Conservation (phyloP, 306 rosid species). For the Sicyos baderoa region DNA sequence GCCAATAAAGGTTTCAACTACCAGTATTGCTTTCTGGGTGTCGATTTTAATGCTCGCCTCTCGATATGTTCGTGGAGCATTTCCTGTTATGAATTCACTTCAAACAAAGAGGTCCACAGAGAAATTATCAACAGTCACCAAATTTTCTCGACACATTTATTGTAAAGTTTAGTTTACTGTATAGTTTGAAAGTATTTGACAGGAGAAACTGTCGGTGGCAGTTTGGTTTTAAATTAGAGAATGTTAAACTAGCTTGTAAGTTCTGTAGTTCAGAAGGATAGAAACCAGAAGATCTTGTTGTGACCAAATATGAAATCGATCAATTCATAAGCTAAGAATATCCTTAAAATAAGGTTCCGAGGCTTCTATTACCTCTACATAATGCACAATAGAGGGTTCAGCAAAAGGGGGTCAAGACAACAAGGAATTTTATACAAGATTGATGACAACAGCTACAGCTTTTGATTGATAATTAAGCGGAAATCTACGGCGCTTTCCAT, state of each 20-base stretch:
- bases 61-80: neutral
- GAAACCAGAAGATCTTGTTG: neutral
- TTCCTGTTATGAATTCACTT: neutral
- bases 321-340: neutral
- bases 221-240: too few relatives aligned
- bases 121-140: neutral
- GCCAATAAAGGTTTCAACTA: neutral
- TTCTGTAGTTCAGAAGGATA: neutral
- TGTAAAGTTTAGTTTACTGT: too few relatives aligned
- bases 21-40: neutral
- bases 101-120: neutral
- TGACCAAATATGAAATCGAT: neutral
- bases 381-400: constrained; percentile 6
- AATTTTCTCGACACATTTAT: neutral
- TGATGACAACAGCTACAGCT: neutral
- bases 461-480: neutral
- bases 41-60: neutral
- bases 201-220: too few relatives aligned
- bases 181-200: too few relatives aligned
- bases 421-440: constrained; percentile 17
- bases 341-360: neutral
- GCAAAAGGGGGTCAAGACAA: neutral
- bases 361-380: constrained; percentile 7
- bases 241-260: too few relatives aligned
- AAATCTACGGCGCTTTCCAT: neutral